phyloP scores from a whole-genome alignment of 1,284 basidiomycete species.

The Puccinia hordei region DNA sequence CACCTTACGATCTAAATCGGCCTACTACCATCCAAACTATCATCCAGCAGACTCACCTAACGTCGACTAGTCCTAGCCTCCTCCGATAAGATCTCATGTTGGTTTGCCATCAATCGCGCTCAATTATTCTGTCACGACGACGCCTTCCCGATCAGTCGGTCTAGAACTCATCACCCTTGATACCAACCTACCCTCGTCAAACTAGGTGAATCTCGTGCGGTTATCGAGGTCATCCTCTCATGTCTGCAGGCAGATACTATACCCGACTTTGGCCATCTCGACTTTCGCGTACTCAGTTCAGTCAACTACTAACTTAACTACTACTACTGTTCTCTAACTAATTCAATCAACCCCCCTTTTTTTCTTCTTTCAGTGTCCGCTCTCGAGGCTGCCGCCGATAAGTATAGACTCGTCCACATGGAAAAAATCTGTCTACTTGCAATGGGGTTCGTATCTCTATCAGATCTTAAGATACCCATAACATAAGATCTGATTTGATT shows the following conservation, averaged over 20 bases:
- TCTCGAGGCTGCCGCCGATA: conserved; percentile 41
- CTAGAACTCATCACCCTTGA: conserved; percentile 36
- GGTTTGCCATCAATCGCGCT: conserved; percentile 33
- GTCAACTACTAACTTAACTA: neutral
- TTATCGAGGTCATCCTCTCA: conserved; percentile 40
- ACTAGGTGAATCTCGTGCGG: conserved; percentile 26
- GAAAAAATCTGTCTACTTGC: conserved; percentile 47
- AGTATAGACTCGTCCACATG: conserved; percentile 27
- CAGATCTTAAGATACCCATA: neutral
- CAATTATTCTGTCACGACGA: conserved; percentile 32
- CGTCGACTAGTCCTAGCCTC: conserved; percentile 38
- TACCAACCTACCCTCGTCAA: conserved; percentile 28
- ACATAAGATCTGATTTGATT: no score
- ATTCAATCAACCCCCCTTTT: no score
- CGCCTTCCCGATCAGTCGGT: conserved; percentile 27
- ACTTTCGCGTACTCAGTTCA: conserved; percentile 25
- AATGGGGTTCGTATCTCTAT: conserved; percentile 17
- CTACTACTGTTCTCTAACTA: no score
- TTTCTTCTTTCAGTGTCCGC: conserved; percentile 16
- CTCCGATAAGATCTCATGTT: conserved; percentile 30
- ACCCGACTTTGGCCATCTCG: conserved; percentile 33
- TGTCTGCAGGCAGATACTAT: conserved; percentile 37
- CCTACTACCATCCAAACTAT: conserved; percentile 46
- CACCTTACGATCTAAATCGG: conserved; percentile 7
- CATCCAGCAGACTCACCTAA: conserved; percentile 17